Base-by-base conservation (phyloP, 176 grass and related monocot genomes). In the Carex parvula region DNA sequence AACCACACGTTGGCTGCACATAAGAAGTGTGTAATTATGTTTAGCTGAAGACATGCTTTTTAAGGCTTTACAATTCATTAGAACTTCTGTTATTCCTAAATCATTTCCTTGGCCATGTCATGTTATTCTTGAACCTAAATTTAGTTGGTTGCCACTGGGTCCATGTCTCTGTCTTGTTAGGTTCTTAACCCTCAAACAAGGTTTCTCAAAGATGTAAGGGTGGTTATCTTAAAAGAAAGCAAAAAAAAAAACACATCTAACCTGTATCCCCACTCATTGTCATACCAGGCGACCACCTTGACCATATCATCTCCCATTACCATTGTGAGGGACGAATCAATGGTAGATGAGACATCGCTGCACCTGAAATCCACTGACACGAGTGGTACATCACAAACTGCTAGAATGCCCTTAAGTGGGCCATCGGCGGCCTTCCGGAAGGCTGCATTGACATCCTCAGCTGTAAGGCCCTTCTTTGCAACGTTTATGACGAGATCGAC, bases 191-290 rank as follows among this genome's bases (percentile, higher is more conserved):
- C 11, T 77, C 73, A 77, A 56, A 30, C 12, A 77, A 17, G 50
- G 24, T 17, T 77, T 56, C 5, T 55, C 46, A 75, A 75, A 48
- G 35, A 53, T 75, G 20, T 20, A 53, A 71, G 37, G 41, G 42
- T 24, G 11, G n/a, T 53, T 75, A 26, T 71, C 68, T 42, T 75
- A 53, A 24, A 75, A 75, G 44, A 52, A 73, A 52, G 50, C 20
- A 29, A 75, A 75, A 52, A 53, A 29, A 53, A 24, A 75, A 75
- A 13, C 2, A 10, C 6, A 77, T 50, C 85, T 91, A 60, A 98
- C 96, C 96, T 98, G 89, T 99, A 99, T 0, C 91, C 96, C 96
- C 96, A 99, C 81, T 99, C 96, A 72, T 99, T 99, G 91, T 99
- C 96, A 83, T 99, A 99, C 96, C 96, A 99, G 15, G 93, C 96